Evolutionary conservation across 2,329 filamentous ascomycete species (phyloP), one percentile per base, ranked within the genome.

Genomic region (Monosporascus ibericus): DNA sequence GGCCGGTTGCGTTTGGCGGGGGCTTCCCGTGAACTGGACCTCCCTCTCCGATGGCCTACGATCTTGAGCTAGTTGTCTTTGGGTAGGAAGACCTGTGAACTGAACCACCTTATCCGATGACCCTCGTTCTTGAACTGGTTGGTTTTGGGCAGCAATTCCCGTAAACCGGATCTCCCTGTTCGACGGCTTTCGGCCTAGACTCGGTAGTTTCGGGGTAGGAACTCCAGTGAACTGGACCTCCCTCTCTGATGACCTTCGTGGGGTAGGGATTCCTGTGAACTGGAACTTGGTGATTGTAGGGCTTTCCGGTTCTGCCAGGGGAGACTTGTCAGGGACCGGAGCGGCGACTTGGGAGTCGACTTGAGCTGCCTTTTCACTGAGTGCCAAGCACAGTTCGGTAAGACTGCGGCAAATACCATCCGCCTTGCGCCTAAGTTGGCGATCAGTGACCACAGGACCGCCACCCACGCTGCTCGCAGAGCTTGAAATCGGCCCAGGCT

Each of bases 391-490:
- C 6, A 99, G 77, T 69, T 99, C 94, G 0, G 92, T 97, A 58
- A 99, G 73, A 64, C 88, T 94, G 50, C 92, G 87, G 68, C 94
- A 97, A 66, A 99, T 84, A 64, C 88, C 91, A 66, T 99, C 92
- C 27, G 90, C 90, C 70, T 96, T 96, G 56, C 92, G 84, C 48
- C 91, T 84, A 17, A 96, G 77, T 66, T 95, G 90, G 48, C 94
- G 84, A 66, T 99, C 92, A 1, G 88, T 86, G 11, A 85, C 71
- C 1, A 75, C 75, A 14, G 72, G 69, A 24, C 65, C 61, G 47
- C 63, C 70, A 30, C 85, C 82, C 53, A 85, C 80, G 48, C 79
- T 75, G 62, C 85, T 86, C 14, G 82, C 81, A 44, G 80, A 83
- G 54, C 86, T 85, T 0, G 86, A 85, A 44, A 86, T 86, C 1